phyloP scores from a whole-genome alignment of 768 basidiomycete species.

The Lactarius hengduanensis region DNA sequence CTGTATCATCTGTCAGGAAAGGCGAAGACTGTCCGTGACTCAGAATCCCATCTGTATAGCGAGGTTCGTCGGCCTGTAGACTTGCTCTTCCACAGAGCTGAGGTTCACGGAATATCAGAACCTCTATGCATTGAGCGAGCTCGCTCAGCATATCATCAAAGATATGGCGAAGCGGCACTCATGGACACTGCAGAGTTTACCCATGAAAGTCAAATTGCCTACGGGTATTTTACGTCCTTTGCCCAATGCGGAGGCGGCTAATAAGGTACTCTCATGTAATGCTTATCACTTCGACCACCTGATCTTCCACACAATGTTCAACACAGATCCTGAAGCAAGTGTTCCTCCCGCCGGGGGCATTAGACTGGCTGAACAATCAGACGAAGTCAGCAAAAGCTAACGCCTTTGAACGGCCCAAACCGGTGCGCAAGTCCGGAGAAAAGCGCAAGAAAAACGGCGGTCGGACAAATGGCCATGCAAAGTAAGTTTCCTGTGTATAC shows the following conservation, averaged over 20 bases:
- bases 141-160: slow-evolving; percentile 86
- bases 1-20: slow-evolving; percentile 80
- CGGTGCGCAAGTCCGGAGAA: slow-evolving; percentile 50
- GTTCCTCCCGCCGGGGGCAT: slow-evolving; percentile 63
- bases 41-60: slow-evolving; percentile 61
- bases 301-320: not conserved
- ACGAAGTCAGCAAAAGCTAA: slow-evolving; percentile 37
- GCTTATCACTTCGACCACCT: not conserved
- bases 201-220: slow-evolving; percentile 77
- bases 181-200: slow-evolving; percentile 79
- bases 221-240: slow-evolving; percentile 76
- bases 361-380: slow-evolving; percentile 55
- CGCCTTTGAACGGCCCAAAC: slow-evolving; percentile 35
- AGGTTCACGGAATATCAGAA: slow-evolving; percentile 49
- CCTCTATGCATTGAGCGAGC: slow-evolving; percentile 82
- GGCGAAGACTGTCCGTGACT: slow-evolving; percentile 84
- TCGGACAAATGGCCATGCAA: slow-evolving; percentile 49
- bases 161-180: slow-evolving; percentile 55
- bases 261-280: slow-evolving; percentile 46
- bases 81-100: not conserved
- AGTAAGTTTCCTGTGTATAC: slow-evolving; percentile 38
- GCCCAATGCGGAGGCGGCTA: slow-evolving; percentile 61
- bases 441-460: slow-evolving; percentile 54
- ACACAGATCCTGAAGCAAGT: slow-evolving; percentile 65
- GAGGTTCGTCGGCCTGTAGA: slow-evolving; percentile 48